A percentile compares a stretch with the other conserved stretches of the same genome.
Conservation (phyloP, 2,329 filamentous ascomycete genomes). For the Pseudogymnoascus sp. region DNA sequence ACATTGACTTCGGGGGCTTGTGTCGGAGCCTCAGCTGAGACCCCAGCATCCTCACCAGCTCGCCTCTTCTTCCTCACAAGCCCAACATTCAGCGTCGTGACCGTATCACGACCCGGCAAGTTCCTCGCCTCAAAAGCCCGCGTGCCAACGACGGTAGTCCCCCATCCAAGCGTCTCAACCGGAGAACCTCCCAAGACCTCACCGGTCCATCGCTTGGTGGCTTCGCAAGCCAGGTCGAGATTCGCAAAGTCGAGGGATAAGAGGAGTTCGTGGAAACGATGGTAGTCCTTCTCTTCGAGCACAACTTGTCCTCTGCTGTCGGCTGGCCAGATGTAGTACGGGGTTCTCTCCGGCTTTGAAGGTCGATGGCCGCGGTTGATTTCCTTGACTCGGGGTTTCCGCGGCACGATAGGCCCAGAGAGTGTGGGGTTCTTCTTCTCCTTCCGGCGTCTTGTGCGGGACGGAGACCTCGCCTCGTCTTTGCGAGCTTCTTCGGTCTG, state of each 20-base stretch:
- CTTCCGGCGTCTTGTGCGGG: background rate
- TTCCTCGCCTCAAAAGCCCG: conserved; percentile 24
- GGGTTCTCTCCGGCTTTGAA: conserved; percentile 43
- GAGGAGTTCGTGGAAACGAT: conserved; percentile 59
- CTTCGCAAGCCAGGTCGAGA: conserved; percentile 51
- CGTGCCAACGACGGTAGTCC: conserved; percentile 40
- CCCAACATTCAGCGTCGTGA: conserved; percentile 28
- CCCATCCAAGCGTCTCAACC: conserved; percentile 39
- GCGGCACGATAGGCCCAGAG: conserved; percentile 52
- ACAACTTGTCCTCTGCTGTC: conserved; percentile 55
- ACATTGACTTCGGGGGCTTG: conserved; percentile 35
- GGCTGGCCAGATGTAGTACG: conserved; percentile 58
- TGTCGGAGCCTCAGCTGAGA: conserved; percentile 9
- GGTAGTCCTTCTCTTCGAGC: conserved; percentile 56
- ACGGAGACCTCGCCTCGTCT: background rate
- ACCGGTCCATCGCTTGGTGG: conserved; percentile 61
- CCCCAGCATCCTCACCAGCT: conserved; percentile 19
- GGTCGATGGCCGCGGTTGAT: conserved; percentile 41
- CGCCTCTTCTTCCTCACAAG: conserved; percentile 46
- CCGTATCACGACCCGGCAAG: conserved; percentile 11
- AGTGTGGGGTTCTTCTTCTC: conserved; percentile 42
- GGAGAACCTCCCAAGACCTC: conserved; percentile 45
- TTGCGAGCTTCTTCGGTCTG: background rate
- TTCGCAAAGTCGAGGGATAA: conserved; percentile 67
- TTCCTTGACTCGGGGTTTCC: conserved; percentile 58